Evolutionary conservation across 208 protist genomes (phyloP).

Genomic region (Leishmania braziliensis): DNA sequence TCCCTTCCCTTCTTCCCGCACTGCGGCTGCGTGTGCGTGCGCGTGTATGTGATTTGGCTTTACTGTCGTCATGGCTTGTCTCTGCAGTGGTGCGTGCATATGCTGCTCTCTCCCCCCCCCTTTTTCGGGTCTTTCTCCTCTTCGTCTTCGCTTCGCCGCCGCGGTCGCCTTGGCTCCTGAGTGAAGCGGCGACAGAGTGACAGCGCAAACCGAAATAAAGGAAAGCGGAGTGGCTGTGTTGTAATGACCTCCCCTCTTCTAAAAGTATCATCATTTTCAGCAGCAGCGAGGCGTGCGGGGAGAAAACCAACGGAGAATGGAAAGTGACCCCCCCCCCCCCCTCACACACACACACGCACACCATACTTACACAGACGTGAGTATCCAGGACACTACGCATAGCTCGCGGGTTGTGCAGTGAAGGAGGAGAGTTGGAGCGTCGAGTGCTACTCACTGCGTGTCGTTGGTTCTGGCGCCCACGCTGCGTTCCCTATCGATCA

Average conservation of each 20-base stretch:
- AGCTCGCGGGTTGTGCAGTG: not conserved
- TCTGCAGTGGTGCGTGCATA: not conserved
- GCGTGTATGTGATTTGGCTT: not conserved
- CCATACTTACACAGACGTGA: not conserved
- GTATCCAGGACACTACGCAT: not conserved
- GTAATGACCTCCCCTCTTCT: not conserved
- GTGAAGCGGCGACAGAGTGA: not conserved
- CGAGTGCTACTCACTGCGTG: not conserved
- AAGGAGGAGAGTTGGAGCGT: not conserved
- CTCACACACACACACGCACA: not conserved
- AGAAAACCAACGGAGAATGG: not conserved
- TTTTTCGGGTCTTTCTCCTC: not conserved
- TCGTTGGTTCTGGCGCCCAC: not conserved
- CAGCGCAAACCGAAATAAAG: not conserved
- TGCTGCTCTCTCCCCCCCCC: not conserved
- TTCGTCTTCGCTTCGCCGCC: not conserved
- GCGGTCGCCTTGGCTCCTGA: not conserved
- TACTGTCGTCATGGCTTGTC: not conserved
- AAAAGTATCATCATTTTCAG: not conserved
- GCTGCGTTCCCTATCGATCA: not conserved
- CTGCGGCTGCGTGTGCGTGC: not conserved
- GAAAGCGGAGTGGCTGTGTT: not conserved
- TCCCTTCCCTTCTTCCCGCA: not conserved
- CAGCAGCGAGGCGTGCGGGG: not conserved
- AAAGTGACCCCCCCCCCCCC: not conserved